Evolutionary conservation across 495 filamentous ascomycete species (phyloP).

Genomic region (Cercophora samala): DNA sequence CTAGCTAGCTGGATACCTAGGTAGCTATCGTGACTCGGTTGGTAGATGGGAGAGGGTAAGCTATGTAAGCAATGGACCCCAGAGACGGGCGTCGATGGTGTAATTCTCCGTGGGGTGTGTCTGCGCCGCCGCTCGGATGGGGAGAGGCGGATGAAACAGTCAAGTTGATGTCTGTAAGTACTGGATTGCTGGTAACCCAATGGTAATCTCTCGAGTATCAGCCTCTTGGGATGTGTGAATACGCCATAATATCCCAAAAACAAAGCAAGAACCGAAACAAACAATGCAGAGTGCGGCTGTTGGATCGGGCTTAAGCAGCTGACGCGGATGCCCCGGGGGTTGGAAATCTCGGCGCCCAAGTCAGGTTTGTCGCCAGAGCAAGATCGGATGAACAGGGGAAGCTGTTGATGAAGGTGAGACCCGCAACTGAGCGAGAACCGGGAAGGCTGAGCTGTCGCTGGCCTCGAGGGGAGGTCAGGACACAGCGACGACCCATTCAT

Average conservation of each 20-base stretch:
- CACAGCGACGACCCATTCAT: neutral
- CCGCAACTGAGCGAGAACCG: conserved; percentile 1
- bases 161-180: too few species aligned
- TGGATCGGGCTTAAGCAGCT: neutral
- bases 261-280: neutral
- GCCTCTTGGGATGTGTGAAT: neutral
- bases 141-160: too few species aligned
- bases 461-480: neutral
- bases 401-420: neutral
- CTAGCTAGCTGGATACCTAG: too few species aligned
- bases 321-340: neutral
- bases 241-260: neutral
- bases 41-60: neutral
- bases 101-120: neutral
- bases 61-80: neutral
- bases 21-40: neutral
- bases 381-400: neutral
- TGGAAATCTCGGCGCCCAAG: neutral
- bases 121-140: neutral
- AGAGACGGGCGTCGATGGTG: neutral
- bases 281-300: neutral
- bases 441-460: neutral
- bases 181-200: neutral
- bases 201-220: neutral
- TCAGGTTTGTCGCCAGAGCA: neutral